These are phyloP conservation scores for Alternaria postmessia DNA, from an alignment of 2,329 filamentous ascomycete species.

Conservation along the genomic window DNA sequence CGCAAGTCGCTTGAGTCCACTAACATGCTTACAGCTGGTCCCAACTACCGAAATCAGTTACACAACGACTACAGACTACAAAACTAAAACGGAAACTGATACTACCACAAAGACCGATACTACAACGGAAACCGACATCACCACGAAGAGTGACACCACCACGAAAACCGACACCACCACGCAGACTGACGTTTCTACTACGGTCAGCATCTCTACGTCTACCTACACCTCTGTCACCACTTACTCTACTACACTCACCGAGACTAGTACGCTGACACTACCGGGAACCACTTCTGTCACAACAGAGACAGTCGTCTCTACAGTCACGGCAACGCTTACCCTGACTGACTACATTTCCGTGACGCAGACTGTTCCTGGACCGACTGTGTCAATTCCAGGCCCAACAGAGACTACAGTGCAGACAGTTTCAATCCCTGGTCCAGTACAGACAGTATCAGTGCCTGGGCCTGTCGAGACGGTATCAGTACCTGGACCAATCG, in stretches of 20 bases:
- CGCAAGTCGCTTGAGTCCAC: neutral
- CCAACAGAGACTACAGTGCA: conserved; percentile 17
- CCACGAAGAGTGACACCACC: no score
- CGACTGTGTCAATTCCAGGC: conserved; percentile 22
- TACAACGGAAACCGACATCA: conserved; percentile 13
- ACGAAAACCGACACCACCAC: neutral
- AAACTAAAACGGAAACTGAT: neutral
- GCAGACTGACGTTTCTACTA: conserved; percentile 24
- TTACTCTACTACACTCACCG: conserved; percentile 8
- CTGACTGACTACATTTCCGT: conserved; percentile 14
- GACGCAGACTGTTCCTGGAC: conserved; percentile 11
- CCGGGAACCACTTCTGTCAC: conserved; percentile 17
- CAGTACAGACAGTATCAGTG: neutral
- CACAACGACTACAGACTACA: conserved; percentile 16
- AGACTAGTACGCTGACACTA: conserved; percentile 9
- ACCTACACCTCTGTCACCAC: conserved; percentile 24
- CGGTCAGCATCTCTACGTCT: conserved; percentile 27
- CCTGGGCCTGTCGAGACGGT: conserved; percentile 5
- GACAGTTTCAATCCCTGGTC: neutral
- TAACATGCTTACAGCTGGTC: conserved; percentile 14
- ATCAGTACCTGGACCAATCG: neutral
- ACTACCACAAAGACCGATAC: neutral
- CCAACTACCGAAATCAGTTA: conserved; percentile 26
- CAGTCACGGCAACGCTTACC: conserved; percentile 15
- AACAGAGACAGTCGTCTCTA: conserved; percentile 23